Conservation (phyloP, 352 stramenopile genomes). For the Globisporangium cylindrosporum region DNA sequence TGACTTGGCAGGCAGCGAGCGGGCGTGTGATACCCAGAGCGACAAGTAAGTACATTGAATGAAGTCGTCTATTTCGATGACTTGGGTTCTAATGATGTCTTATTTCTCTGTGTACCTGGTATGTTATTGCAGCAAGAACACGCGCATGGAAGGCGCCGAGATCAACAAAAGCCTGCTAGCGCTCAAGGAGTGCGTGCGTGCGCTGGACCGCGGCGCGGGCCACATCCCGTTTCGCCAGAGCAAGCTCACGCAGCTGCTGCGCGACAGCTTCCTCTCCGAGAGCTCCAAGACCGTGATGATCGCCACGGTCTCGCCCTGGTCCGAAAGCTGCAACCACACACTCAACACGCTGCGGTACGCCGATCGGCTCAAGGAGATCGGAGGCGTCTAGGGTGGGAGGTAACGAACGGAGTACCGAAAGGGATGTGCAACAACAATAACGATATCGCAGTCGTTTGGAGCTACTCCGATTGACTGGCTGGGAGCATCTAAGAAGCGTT, state of each 20-base stretch:
- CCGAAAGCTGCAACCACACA: slow-evolving; percentile 92
- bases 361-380: slow-evolving; percentile 93
- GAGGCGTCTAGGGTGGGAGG: slow-evolving; percentile 3
- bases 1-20: slow-evolving; percentile 93
- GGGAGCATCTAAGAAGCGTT: not conserved
- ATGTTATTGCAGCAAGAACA: slow-evolving; percentile 57
- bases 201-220: slow-evolving; percentile 79
- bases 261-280: slow-evolving; percentile 89
- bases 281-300: slow-evolving; percentile 95
- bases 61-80: not conserved
- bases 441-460: not conserved
- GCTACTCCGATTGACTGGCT: not conserved
- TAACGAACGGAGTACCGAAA: not conserved
- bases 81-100: not conserved
- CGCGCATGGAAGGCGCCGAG: slow-evolving; percentile 93
- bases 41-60: slow-evolving; percentile 38
- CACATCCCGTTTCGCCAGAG: slow-evolving; percentile 94
- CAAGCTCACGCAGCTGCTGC: slow-evolving; percentile 94
- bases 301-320: slow-evolving; percentile 91
- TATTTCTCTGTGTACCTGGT: not conserved
- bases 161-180: slow-evolving; percentile 97
- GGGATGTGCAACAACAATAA: not conserved
- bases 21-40: slow-evolving; percentile 91
- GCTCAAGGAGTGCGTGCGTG: slow-evolving; percentile 97
- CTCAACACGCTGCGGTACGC: slow-evolving; percentile 97